Conservation (phyloP, 2,329 filamentous ascomycete genomes). For the Hymenoscyphus albidus region DNA sequence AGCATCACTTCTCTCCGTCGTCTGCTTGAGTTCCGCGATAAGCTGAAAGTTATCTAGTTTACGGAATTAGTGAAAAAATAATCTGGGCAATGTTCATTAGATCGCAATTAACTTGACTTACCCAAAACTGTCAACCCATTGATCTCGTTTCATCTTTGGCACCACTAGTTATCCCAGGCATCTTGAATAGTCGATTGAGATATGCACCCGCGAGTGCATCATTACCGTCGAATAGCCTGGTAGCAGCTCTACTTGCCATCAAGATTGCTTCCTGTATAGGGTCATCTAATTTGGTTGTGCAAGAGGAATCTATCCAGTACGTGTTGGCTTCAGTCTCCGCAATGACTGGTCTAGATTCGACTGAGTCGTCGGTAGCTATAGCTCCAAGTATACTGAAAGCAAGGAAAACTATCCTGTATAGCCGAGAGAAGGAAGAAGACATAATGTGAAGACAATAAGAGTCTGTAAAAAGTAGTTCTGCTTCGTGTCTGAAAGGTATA, state of each 20-base stretch:
- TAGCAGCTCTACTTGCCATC: background rate
- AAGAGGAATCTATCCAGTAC: background rate
- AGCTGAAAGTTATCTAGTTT: background rate
- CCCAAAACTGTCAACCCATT: background rate
- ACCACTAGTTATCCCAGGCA: background rate
- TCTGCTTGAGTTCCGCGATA: background rate
- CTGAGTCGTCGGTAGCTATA: background rate
- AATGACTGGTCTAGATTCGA: background rate
- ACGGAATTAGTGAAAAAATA: background rate
- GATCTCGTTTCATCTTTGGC: background rate
- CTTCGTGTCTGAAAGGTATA: too few species aligned
- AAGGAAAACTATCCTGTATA: background rate
- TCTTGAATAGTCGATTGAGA: background rate
- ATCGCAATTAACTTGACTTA: background rate
- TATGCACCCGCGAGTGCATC: background rate
- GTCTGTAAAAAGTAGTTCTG: too few species aligned
- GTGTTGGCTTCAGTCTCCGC: background rate
- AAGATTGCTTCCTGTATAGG: constrained; percentile 39
- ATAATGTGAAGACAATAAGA: background rate
- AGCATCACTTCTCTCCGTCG: background rate
- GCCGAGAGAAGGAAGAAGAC: background rate
- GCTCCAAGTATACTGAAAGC: background rate
- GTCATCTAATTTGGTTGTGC: background rate
- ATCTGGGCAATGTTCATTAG: background rate
- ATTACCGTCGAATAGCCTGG: background rate